phyloP scores from a whole-genome alignment of 73 alveolate genomes.

The Tetrahymena thermophila region DNA sequence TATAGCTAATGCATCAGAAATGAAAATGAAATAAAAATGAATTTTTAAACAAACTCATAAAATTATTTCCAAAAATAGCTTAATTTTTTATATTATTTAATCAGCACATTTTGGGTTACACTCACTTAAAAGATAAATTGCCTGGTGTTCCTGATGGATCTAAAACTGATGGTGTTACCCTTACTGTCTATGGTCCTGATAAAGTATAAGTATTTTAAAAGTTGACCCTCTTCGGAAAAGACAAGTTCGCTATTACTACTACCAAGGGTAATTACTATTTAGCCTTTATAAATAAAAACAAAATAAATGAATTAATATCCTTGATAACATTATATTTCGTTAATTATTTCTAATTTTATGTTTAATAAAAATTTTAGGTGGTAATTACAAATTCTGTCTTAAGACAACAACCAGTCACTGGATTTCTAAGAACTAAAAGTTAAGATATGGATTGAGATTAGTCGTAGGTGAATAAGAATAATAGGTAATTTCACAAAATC shows the following conservation, averaged over 20 bases:
- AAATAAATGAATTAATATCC: too few species aligned
- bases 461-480: neutral
- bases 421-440: neutral
- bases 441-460: neutral
- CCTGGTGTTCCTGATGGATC: neutral
- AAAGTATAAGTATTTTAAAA: neutral
- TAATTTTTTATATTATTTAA: neutral
- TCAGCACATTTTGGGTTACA: neutral
- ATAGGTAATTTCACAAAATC: neutral
- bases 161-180: neutral
- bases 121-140: neutral
- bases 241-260: neutral
- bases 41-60: neutral
- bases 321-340: neutral
- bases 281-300: too few species aligned
- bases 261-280: neutral
- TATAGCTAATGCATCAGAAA: neutral
- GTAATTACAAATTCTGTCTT: neutral
- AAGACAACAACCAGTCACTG: neutral
- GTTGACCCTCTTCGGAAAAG: neutral
- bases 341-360: neutral
- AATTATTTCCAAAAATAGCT: neutral
- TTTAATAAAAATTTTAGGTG: neutral
- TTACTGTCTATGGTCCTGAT: neutral
- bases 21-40: neutral